These are phyloP conservation scores for Xylogone sp. DNA, from an alignment of 2,329 filamentous ascomycete species.

Conservation along the genomic window DNA sequence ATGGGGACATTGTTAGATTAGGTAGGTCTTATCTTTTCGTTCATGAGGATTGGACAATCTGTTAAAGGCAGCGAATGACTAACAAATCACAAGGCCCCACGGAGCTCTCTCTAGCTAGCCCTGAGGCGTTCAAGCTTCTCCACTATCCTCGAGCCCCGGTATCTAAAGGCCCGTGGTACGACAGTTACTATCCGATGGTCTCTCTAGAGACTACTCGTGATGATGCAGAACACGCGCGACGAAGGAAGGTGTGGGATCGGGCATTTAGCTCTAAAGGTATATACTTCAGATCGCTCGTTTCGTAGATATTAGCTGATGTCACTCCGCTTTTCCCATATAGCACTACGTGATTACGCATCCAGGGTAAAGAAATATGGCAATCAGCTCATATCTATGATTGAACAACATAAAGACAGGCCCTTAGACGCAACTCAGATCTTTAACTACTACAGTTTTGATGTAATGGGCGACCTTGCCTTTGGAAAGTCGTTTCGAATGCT, in stretches of 20 bases:
- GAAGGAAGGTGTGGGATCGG: constrained; percentile 20
- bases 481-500: constrained; percentile 12
- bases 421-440: constrained; percentile 1
- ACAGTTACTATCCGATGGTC: constrained; percentile 9
- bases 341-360: constrained; percentile 1
- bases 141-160: constrained; percentile 13
- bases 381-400: constrained; percentile 1
- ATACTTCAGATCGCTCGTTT: background rate
- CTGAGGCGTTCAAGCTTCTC: constrained; percentile 14
- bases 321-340: background rate
- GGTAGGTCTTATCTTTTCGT: background rate
- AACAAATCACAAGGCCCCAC: constrained; percentile 9
- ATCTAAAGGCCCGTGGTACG: constrained; percentile 20
- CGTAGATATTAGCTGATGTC: too few species aligned
- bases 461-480: constrained; percentile 24
- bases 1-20: constrained; percentile 21
- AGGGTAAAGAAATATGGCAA: constrained; percentile 1
- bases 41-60: too few species aligned
- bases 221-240: constrained; percentile 14
- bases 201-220: constrained; percentile 14
- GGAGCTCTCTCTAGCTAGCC: constrained; percentile 14
- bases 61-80: too few species aligned
- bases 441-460: constrained; percentile 21
- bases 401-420: background rate
- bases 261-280: constrained; percentile 20